Conservation (phyloP, 805 yeast species). For the Peterozyma toletana region DNA sequence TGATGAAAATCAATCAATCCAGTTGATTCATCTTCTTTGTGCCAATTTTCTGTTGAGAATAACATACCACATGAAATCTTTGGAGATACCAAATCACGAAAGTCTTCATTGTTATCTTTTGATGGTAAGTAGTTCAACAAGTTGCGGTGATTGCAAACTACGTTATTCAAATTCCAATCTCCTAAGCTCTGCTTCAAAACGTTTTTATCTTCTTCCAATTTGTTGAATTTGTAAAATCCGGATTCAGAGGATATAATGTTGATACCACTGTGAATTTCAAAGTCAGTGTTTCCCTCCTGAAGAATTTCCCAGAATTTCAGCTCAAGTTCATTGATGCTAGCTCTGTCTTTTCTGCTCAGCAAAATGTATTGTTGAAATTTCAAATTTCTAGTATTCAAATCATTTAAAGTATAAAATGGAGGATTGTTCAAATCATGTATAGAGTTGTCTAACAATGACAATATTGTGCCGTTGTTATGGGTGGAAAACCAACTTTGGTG, state of each 20-base stretch:
- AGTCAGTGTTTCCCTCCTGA: too few species aligned
- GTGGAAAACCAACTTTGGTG: constrained; percentile 9
- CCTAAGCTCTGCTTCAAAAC: background rate
- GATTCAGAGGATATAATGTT: too few species aligned
- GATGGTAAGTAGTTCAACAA: too few species aligned
- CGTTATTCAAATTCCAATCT: constrained; percentile 49
- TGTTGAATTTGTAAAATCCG: too few species aligned
- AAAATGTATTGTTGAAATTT: constrained; percentile 26
- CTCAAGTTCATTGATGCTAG: too few species aligned
- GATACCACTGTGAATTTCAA: too few species aligned
- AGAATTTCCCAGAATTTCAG: too few species aligned
- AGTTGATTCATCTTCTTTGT: constrained; percentile 52
- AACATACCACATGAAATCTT: constrained; percentile 45
- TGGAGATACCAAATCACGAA: constrained; percentile 17
- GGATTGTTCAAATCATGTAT: constrained; percentile 35
- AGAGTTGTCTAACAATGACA: constrained; percentile 8
- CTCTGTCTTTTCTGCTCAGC: background rate
- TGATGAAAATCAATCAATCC: constrained; percentile 47
- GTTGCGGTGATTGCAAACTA: constrained; percentile 31
- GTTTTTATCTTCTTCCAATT: too few species aligned
- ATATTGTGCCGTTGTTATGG: background rate
- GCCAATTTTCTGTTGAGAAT: constrained; percentile 50
- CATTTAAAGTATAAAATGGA: constrained; percentile 46
- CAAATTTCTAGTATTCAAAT: constrained; percentile 50
- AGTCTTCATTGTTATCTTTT: too few species aligned